These are phyloP conservation scores for Dimocarpus longan DNA, from an alignment of 345 rosid genomes.

Conservation along the genomic window DNA sequence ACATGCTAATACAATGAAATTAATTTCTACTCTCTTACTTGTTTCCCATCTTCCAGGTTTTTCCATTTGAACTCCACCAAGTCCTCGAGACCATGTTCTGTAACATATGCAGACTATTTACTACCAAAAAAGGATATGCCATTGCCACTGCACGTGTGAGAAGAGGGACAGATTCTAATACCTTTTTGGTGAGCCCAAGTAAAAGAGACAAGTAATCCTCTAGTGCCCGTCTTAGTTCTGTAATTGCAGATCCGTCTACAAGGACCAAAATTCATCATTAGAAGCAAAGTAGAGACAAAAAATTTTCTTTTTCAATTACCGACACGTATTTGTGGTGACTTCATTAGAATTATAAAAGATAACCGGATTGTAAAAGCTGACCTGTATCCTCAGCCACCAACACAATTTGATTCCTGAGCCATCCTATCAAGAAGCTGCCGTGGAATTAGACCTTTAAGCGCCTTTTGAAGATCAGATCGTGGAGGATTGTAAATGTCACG, in stretches of 20 bases:
- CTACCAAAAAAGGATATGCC: neutral
- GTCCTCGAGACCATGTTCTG: constrained; percentile 67
- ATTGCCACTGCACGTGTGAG: neutral
- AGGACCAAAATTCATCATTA: neutral
- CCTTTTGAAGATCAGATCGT: constrained; percentile 65
- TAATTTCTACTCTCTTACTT: constrained; percentile 43
- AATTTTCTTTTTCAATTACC: too few species aligned
- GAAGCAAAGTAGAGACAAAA: neutral
- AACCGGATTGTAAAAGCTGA: constrained; percentile 26
- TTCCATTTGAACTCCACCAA: constrained; percentile 79
- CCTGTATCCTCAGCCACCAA: constrained; percentile 79
- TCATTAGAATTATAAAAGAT: neutral
- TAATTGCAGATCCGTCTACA: constrained; percentile 65
- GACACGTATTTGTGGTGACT: too few species aligned
- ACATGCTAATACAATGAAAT: neutral
- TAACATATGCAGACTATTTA: neutral
- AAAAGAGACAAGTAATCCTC: constrained; percentile 78
- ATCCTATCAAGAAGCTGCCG: constrained; percentile 47
- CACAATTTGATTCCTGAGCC: constrained; percentile 66
- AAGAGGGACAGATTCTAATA: constrained; percentile 16
- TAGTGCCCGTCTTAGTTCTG: constrained; percentile 54
- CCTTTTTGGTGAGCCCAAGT: constrained; percentile 64
- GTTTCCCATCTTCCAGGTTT: constrained; percentile 51
- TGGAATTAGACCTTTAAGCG: constrained; percentile 65
- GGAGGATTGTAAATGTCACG: constrained; percentile 29